phyloP scores from a whole-genome alignment of 148 eudicot species.

The Arbutus unedo region DNA sequence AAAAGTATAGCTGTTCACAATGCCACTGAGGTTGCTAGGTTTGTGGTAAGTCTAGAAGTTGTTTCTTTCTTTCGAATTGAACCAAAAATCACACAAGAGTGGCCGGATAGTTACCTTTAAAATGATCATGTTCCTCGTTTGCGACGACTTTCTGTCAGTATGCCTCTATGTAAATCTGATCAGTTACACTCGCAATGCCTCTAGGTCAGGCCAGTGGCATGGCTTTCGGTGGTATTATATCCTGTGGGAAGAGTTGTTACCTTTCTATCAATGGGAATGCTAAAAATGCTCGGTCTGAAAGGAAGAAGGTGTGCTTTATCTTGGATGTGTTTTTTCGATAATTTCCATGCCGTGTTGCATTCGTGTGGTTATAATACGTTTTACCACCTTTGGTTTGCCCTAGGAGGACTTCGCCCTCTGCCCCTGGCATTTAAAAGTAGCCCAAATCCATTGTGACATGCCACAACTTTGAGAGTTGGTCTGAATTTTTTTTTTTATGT shows the following conservation, averaged over 20 bases:
- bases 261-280: slow-evolving; percentile 89
- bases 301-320: slow-evolving; percentile 70
- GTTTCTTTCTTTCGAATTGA: slow-evolving; percentile 6
- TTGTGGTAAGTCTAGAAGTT: slow-evolving; percentile 70
- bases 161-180: background rate
- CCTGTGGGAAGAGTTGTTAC: slow-evolving; percentile 97
- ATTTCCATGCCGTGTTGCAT: background rate
- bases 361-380: background rate
- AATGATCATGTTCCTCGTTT: background rate
- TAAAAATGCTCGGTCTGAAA: slow-evolving; percentile 88
- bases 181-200: slow-evolving; percentile 29
- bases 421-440: background rate
- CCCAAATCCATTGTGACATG: background rate
- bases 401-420: background rate
- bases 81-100: background rate
- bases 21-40: slow-evolving; percentile 95
- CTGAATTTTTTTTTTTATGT: background rate
- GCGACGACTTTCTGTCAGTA: background rate
- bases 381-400: background rate
- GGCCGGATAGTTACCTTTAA: background rate
- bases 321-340: slow-evolving; percentile 3
- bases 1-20: slow-evolving; percentile 98
- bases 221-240: slow-evolving; percentile 91
- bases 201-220: slow-evolving; percentile 99
- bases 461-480: background rate